phyloP scores from a whole-genome alignment of 768 basidiomycete species.

The Inosperma sp. region DNA sequence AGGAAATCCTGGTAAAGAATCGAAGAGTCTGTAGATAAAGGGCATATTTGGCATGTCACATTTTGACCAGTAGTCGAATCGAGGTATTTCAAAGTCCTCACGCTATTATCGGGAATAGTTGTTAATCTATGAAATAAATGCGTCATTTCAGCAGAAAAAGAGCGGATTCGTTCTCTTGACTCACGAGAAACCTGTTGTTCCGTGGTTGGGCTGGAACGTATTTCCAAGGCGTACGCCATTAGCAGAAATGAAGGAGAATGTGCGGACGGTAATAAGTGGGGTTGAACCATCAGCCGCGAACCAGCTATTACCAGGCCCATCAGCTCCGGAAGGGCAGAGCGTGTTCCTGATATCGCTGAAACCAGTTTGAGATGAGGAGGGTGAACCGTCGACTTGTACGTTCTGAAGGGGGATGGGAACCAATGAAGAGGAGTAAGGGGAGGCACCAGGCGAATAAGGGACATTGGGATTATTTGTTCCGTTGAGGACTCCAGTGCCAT shows the following conservation, averaged over 20 bases:
- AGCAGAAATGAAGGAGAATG: conserved; percentile 68
- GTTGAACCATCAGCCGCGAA: conserved; percentile 66
- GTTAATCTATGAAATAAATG: conserved; percentile 53
- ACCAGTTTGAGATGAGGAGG: conserved; percentile 54
- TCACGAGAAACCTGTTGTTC: conserved; percentile 87
- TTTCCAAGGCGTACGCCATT: conserved; percentile 88
- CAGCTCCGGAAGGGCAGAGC: conserved; percentile 82
- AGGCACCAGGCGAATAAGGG: conserved; percentile 75
- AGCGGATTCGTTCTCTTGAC: conserved; percentile 20
- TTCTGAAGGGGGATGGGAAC: conserved; percentile 70
- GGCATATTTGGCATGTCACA: conserved; percentile 76
- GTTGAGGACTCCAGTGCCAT: conserved; percentile 42
- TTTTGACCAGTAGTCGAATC: conserved; percentile 75
- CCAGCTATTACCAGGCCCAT: conserved; percentile 82
- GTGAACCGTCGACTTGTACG: conserved; percentile 53
- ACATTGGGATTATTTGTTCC: conserved; percentile 81
- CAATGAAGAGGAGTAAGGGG: conserved; percentile 85
- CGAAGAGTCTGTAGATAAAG: conserved; percentile 69
- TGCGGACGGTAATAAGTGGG: conserved; percentile 71
- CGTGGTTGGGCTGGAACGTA: conserved; percentile 74
- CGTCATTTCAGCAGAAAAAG: conserved; percentile 14
- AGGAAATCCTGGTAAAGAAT: conserved; percentile 93
- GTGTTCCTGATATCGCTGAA: conserved; percentile 65
- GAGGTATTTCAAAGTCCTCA: conserved; percentile 70
- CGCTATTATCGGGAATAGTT: conserved; percentile 84